These are phyloP conservation scores for Hypoxylon subgilvum DNA, from an alignment of 495 filamentous ascomycete genomes.

Conservation along the genomic window DNA sequence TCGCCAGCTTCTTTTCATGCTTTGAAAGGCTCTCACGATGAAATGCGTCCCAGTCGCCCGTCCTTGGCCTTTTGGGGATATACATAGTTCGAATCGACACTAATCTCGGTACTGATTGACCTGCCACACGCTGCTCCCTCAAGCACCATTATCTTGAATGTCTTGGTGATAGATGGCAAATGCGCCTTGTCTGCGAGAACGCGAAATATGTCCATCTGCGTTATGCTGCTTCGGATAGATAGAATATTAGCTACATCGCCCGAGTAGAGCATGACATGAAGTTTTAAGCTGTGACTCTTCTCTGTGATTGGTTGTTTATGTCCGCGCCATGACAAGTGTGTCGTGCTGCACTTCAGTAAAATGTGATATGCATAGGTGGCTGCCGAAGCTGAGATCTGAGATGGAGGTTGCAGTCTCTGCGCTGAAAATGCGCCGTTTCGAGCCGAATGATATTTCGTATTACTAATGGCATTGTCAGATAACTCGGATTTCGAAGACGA, in stretches of 20 bases:
- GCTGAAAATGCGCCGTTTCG: background rate
- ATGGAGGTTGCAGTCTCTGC: too few relatives aligned
- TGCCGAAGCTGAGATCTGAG: conserved; percentile 18
- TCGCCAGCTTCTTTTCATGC: conserved; percentile 28
- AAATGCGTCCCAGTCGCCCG: conserved; percentile 19
- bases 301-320: background rate
- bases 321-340: background rate
- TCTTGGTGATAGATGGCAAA: conserved; percentile 43
- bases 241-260: conserved; percentile 49
- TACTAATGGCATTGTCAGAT: background rate
- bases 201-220: conserved; percentile 57
- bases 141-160: conserved; percentile 47
- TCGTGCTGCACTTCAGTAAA: conserved; percentile 27
- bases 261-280: conserved; percentile 40
- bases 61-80: conserved; percentile 4
- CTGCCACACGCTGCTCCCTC: conserved; percentile 48
- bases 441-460: background rate
- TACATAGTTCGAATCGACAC: conserved; percentile 9
- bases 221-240: conserved; percentile 49
- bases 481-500: background rate
- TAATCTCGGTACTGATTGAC: conserved; percentile 49
- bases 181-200: conserved; percentile 50
- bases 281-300: conserved; percentile 11
- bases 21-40: background rate
- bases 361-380: conserved; percentile 59